Base-by-base conservation (phyloP, 108 stramenopile genomes). In the Nitzschia sp. region DNA sequence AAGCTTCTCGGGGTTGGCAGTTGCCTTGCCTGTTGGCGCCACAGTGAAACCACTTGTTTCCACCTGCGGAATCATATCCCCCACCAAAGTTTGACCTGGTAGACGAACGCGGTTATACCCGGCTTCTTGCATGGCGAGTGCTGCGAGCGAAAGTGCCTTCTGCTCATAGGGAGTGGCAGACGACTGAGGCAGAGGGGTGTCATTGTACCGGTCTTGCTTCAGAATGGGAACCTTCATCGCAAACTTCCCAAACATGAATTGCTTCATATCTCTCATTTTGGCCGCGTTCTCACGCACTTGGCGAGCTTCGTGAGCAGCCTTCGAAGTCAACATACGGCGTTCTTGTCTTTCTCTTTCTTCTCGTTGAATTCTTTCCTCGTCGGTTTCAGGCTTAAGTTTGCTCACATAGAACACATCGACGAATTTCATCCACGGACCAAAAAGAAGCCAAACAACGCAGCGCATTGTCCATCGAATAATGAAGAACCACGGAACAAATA, bases 371-470 rank as follows among this genome's bases (percentile, higher is more conserved):
- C 67, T 71, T 58, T 84, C 75, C 23, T 81, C 80, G 8, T 80
- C 78, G n/a, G 78, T 82, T 35, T 63, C 73, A 26, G 61, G 63
- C 41, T 73, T 64, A 21, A 81, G 25, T 53, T 64, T 73, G 45
- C 77, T 78, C 31, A 68, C 34, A 22, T 64, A 69, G 46, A 38
- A 76, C 0, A 82, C 57, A 57, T 93, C 92, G 6, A 84, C 55
- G 34, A 85, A 46, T 60, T 84, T 92, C 91, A 92, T 92, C 91
- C 87, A 92, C 21, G 91, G 91, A 8, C 91, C 91, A 70, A 87
- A 85, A n/a, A 79, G 21, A 5, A 71, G 44, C 84, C 84, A 87
- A 4, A 81, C 88, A 44, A 85, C 44, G 46, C 89, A 56, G 31
- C 91, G 65, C 19, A 82, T 55, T 13, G 73, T 69, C 91, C 91